Base-by-base conservation (phyloP, 1,139 yeast genomes). In the Pneumocystis oryctolagi region DNA sequence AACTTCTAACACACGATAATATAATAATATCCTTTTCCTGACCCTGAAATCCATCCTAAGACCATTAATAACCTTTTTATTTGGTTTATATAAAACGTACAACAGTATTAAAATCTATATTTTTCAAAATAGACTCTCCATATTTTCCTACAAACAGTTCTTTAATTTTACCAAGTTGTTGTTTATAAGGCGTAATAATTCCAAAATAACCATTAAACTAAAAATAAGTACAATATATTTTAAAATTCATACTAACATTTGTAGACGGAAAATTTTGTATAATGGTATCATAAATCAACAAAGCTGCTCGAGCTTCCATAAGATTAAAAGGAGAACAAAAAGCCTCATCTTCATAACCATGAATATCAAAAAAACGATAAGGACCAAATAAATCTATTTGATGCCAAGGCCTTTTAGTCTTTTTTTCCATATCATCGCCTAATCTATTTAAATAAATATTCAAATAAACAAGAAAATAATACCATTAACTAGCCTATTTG, bases 1-100 rank as follows among this genome's bases (percentile, higher is more conserved):
- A 58, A 32, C 96, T 95, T 71, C 98, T 81, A 6, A 94, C 98
- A 81, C 97, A 90, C 0, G 97, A 89, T 79, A 92, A 84, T 60
- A 92, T 82, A 67, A 92, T 88, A 62, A 94, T 84, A 68, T 92
- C 97, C 73, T 90, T 92, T 72, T 92, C 98, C 73, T 92, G 97
- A 69, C 98, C 98, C 77, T 92, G 98, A 72, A 89, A 92, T 0
- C 98, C 98, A 78, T 92, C 55, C 55, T 47, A 47, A 47, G 3
- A 47, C 20, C 12, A 8, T 47, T 47, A 47, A 47, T 28, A 47
- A 16, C 5, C 3, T 25, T 20, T n/a, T 47, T 47, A 3, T 47
- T 6, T 47, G 25, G 25, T 47, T 47, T 9, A 12, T 9, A 47
- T 47, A 47, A 47, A 9, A 9, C 31, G 25, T 47, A 47, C 98